Evolutionary conservation across 2,329 filamentous ascomycete species (phyloP).

Genomic region (Apiospora rasikravindrae): DNA sequence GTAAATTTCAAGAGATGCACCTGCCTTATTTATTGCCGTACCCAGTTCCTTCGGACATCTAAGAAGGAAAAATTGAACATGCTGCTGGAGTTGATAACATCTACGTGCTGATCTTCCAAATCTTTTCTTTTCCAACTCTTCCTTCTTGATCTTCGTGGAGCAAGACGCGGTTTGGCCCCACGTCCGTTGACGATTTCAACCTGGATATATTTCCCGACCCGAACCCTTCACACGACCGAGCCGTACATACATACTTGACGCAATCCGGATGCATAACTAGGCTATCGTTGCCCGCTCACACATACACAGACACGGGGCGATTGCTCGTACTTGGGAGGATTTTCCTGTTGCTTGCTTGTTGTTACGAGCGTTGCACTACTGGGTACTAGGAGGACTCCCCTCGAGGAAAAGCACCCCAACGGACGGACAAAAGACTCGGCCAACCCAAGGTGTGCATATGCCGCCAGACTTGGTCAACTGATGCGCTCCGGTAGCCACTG

Average conservation of each 20-base stretch:
- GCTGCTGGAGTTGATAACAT: neutral
- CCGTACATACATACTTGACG: neutral
- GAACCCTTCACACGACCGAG: neutral
- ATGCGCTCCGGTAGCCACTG: constrained; percentile 22
- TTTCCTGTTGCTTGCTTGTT: neutral
- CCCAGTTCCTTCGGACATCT: neutral
- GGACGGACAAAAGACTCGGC: neutral
- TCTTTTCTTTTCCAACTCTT: neutral
- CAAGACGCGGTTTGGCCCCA: neutral
- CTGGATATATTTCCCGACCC: neutral
- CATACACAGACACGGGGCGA: neutral
- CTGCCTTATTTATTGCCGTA: constrained; percentile 10
- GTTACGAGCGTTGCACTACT: constrained; percentile 1
- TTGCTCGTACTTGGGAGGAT: neutral
- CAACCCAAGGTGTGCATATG: constrained; percentile 13
- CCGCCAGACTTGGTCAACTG: neutral
- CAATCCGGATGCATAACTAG: neutral
- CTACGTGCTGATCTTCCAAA: neutral
- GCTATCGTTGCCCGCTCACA: neutral
- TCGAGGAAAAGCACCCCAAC: neutral
- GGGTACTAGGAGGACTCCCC: neutral
- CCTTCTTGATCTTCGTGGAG: neutral
- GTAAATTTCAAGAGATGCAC: neutral
- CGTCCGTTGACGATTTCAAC: neutral
- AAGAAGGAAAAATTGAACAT: neutral